Base-by-base conservation (phyloP, 805 yeast species). In the Zygosaccharomyces bisporus region DNA sequence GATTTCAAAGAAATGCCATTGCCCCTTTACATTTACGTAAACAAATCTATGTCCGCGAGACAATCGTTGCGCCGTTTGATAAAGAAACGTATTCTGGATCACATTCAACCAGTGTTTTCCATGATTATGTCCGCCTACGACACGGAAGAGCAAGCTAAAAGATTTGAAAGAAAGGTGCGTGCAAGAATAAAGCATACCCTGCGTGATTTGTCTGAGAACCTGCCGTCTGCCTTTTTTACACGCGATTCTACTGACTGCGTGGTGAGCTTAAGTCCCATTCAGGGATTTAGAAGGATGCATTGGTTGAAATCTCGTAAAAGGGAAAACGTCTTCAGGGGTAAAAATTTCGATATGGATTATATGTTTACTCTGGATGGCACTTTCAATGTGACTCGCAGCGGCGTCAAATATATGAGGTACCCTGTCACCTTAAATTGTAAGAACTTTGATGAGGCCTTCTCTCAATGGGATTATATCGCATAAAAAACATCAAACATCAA, bases 261-360 rank as follows among this genome's bases (percentile, higher is more conserved):
- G n/a, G 35, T 53, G 7, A 43, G 44, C 12, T 38, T 47, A 3
- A 58, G 66, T 38, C 61, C 67, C 6, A 54, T 60, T 2, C 53
- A 55, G 10, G 56, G 57, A 2, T 66, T 64, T 43, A 61, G 58
- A 17, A 58, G 68, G 41, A 50, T 66, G 24, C 54, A 59, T 44
- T 65, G 70, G 70, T 46, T 64, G 21, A 63, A 61, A 30, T 54
- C 55, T 5, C 47, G 50, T 2, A 58, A 55, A 34, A 54, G 69
- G 41, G 45, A 37, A 4, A 47, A 46, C 17, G 43, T 49, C 1
- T 51, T 63, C 34, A 51, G 56, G 51, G 60, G 60, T 12, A 56
- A 50, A 37, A 56, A 54, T 30, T 41, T 47, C 3, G 52, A 55
- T n/a, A 54, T 46, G 37, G 61, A 60, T 23, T 57, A 56, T 31